phyloP scores from a whole-genome alignment of 2,329 filamentous ascomycete genomes.

The Colletotrichum higginsianum region DNA sequence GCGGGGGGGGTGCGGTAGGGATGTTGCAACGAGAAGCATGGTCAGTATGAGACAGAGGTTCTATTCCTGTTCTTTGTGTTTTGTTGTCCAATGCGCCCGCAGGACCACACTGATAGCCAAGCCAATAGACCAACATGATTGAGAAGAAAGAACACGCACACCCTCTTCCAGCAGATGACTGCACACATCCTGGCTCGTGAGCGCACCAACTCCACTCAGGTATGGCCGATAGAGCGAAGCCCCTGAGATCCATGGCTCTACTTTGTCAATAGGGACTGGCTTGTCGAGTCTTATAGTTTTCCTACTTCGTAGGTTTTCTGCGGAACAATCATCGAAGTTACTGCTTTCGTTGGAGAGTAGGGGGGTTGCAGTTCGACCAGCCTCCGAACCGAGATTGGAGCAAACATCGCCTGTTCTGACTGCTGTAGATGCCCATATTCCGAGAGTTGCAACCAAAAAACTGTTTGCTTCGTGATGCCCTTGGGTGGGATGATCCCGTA shows the following conservation, averaged over 20 bases:
- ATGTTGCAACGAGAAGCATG: background rate
- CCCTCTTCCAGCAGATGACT: background rate
- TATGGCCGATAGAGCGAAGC: background rate
- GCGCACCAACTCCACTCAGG: background rate
- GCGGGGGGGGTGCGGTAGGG: background rate
- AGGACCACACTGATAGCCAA: background rate
- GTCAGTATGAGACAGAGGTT: background rate
- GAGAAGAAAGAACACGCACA: background rate
- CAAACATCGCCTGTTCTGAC: background rate
- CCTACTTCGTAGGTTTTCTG: background rate
- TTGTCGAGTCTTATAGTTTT: background rate
- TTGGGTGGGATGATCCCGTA: background rate
- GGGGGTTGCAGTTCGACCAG: background rate
- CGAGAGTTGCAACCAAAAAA: background rate
- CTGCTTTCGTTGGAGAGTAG: background rate
- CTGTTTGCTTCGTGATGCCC: background rate
- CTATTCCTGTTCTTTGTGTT: background rate
- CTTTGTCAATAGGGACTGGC: no score
- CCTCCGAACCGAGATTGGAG: background rate
- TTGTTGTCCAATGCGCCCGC: background rate
- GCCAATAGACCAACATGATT: constrained; percentile 3
- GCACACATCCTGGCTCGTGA: background rate
- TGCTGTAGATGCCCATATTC: background rate
- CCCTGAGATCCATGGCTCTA: background rate
- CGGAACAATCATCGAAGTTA: background rate